phyloP scores from a whole-genome alignment of 208 protist species.

The Trypanosoma theileri region DNA sequence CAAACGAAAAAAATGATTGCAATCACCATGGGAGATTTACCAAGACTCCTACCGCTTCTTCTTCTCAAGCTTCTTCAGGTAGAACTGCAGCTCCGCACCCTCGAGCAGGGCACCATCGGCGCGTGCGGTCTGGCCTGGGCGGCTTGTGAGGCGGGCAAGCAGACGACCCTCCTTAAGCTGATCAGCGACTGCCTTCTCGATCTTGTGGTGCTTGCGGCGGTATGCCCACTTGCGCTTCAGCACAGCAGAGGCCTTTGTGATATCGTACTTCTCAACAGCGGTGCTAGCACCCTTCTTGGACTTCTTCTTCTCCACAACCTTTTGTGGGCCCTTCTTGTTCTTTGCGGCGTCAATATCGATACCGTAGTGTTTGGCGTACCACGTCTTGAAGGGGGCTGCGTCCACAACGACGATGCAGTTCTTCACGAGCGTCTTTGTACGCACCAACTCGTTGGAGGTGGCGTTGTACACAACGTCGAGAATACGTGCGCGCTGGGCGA shows the following conservation, averaged over 20 bases:
- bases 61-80: slow-evolving; percentile 97
- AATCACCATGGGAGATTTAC: not conserved
- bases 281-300: slow-evolving; percentile 70
- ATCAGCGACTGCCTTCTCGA: slow-evolving; percentile 84
- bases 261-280: slow-evolving; percentile 69
- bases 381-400: slow-evolving; percentile 97
- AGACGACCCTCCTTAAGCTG: slow-evolving; percentile 96
- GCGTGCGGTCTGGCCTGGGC: slow-evolving; percentile 98
- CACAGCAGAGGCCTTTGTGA: slow-evolving; percentile 63
- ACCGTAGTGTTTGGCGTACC: slow-evolving; percentile 98
- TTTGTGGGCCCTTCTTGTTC: slow-evolving; percentile 62
- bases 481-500: slow-evolving; percentile 94
- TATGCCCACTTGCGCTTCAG: slow-evolving; percentile 79
- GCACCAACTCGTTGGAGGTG: slow-evolving; percentile 99
- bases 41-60: slow-evolving; percentile 92
- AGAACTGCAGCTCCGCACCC: slow-evolving; percentile 99
- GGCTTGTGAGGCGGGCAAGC: slow-evolving; percentile 94
- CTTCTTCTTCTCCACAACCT: slow-evolving; percentile 57
- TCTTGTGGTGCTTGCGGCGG: slow-evolving; percentile 69
- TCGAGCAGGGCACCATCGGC: slow-evolving; percentile 99
- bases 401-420: slow-evolving; percentile 97
- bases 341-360: slow-evolving; percentile 92
- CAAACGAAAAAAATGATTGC: slow-evolving; percentile 9
- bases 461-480: slow-evolving; percentile 99
- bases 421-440: slow-evolving; percentile 99